Evolutionary conservation across 1,284 basidiomycete species (phyloP), one percentile per base, ranked within the genome.

Genomic region (Crocinoboletus sp.): DNA sequence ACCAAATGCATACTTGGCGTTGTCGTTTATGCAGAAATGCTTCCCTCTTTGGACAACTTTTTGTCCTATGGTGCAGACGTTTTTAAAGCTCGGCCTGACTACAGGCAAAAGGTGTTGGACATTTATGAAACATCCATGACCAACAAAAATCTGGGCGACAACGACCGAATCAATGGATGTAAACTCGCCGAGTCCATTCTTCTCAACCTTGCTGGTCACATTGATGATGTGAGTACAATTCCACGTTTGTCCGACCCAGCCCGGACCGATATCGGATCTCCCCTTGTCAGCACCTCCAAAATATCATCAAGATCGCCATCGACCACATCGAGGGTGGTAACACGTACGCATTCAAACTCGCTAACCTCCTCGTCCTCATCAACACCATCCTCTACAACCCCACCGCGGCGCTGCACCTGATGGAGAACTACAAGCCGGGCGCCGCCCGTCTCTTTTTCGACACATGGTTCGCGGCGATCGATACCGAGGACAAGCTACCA

Each of bases 301-400:
- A 66, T 13, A 82, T 92, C 54, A 72, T 91, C 56, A 65, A 64
- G 34, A 78, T 80, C 8, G 74, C 86, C 6, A 69, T 87, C 37
- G 70, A 68, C 38, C 68, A 80, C 48, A 56, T 84, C 20, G 77
- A 83, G 50, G 74, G 73, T 25, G 71, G 76, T 15, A 69, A 84
- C 51, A 86, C 86, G 3, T 69, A 71, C 16, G 63, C 79, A 8
- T 77, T 93, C 41, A 80, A 79, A 45, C 80, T 93, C 32, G 82
- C 89, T 45, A 84, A 89, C 61, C 74, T 93, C 48, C 78, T 93
- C 59, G 84, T 93, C 23, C 76, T 94, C 55, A 74, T 94, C 62
- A 92, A 92, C 60, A 68, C 84, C 12, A 73, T 94, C n/a, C 77
- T 88, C 41, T 94, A 94, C 73, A 93, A 93, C 65, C 81, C 92